Evolutionary conservation across 352 stramenopile genomes (phyloP).

Genomic region (Phytopythium mirpurense): DNA sequence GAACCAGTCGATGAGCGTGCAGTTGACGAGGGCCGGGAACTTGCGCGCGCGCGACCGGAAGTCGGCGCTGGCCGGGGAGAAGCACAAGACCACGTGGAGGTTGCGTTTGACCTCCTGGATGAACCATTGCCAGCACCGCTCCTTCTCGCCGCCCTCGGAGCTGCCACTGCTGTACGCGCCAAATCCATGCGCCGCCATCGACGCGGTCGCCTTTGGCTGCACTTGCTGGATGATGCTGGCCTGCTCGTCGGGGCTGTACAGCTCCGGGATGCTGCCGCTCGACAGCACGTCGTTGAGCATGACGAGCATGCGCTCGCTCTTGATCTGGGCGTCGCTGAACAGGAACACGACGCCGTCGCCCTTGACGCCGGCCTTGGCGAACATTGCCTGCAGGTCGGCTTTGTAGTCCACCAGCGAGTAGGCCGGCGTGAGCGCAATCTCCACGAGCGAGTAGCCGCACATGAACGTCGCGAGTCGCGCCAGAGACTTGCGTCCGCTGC

Average conservation of each 20-base stretch:
- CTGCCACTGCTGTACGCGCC: not conserved
- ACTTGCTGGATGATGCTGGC: slow-evolving; percentile 88
- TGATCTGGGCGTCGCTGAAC: slow-evolving; percentile 92
- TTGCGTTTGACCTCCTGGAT: slow-evolving; percentile 88
- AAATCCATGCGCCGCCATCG: slow-evolving; percentile 15
- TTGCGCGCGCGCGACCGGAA: slow-evolving; percentile 88
- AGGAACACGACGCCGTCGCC: slow-evolving; percentile 90
- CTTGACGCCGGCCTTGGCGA: slow-evolving; percentile 89
- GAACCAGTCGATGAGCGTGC: slow-evolving; percentile 93
- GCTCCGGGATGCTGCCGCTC: slow-evolving; percentile 89
- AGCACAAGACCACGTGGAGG: slow-evolving; percentile 93
- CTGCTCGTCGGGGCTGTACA: slow-evolving; percentile 91
- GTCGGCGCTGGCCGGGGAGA: slow-evolving; percentile 88
- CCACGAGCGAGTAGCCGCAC: slow-evolving; percentile 80
- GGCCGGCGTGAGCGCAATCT: slow-evolving; percentile 87
- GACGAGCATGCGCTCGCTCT: slow-evolving; percentile 94
- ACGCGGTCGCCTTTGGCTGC: slow-evolving; percentile 76
- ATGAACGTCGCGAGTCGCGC: slow-evolving; percentile 89
- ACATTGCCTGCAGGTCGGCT: slow-evolving; percentile 91
- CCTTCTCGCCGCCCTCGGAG: slow-evolving; percentile 67
- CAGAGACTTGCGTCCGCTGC: slow-evolving; percentile 92
- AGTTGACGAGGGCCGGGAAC: slow-evolving; percentile 94
- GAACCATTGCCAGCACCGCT: slow-evolving; percentile 92
- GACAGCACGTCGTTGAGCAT: slow-evolving; percentile 93
- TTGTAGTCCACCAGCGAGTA: slow-evolving; percentile 95